Base-by-base conservation (phyloP, 1,284 basidiomycete genomes). In the Boletus semigastroideus region DNA sequence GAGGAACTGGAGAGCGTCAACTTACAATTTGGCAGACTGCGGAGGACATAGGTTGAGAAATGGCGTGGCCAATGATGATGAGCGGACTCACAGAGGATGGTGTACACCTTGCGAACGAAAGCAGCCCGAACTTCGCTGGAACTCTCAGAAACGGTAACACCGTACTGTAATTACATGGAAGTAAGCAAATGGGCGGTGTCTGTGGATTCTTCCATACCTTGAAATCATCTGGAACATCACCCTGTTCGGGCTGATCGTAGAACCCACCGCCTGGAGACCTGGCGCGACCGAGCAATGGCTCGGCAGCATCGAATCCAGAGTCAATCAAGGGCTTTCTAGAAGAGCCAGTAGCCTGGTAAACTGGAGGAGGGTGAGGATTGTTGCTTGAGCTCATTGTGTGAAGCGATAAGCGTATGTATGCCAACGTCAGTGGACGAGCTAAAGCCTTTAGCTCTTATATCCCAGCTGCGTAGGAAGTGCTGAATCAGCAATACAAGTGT, bases 151-250 rank as follows among this genome's bases (percentile, higher is more conserved):
- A 92, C 89, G 1, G 81, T 82, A 0, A 86, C 83, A 4, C 89
- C 89, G 64, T 92, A 92, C 88, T 90, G 49, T 40, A 30, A 48
- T 52, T 50, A 50, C 43, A 46, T 45, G 30, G 58, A 37, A 45
- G 48, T 52, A 42, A 59, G 51, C 40, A 41, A 25, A 31, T 31
- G 3, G 31, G 46, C 25, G n/a, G 49, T 39, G 25, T 10, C 47
- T 16, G 13, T 14, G 34, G 28, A 42, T 27, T 27, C 16, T 49
- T 22, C 65, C 70, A 36, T 55, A 87, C 88, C 80, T 91, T 88
- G 79, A 92, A 92, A 68, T 92, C 89, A 65, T 92, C 89, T 2
- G 89, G 90, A 51, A 91, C 63, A 61, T 90, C 89, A 42, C 77
- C 85, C 44, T 70, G 71, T 20, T 70, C 74, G n/a, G 88, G 86